Evolutionary conservation across 1,139 yeast species (phyloP).

Genomic region (Candida glucosophila): DNA sequence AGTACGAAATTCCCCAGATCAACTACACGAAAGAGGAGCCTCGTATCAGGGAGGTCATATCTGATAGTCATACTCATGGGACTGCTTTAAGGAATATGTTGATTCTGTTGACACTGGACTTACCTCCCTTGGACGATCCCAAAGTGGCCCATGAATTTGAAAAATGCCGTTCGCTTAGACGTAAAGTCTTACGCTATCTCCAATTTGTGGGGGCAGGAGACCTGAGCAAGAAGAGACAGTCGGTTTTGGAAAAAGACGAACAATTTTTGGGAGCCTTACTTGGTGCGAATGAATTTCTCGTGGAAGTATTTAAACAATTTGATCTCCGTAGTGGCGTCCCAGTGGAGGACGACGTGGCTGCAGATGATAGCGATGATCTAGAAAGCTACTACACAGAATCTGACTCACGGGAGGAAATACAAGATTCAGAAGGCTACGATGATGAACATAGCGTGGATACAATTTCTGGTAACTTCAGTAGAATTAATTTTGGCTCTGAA

Average conservation of each 20-base stretch:
- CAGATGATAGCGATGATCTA: constrained; percentile 14
- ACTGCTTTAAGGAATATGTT: constrained; percentile 65
- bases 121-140: constrained; percentile 53
- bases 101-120: constrained; percentile 42
- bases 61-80: constrained; percentile 70
- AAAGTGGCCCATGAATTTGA: constrained; percentile 57
- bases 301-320: constrained; percentile 58
- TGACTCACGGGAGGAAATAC: constrained; percentile 13
- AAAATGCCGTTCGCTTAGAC: constrained; percentile 66
- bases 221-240: constrained; percentile 18
- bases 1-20: constrained; percentile 58
- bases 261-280: constrained; percentile 80
- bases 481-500: too few relatives aligned
- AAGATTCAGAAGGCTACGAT: neutral
- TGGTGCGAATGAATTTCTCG: constrained; percentile 84
- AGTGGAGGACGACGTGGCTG: constrained; percentile 19
- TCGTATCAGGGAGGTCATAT: constrained; percentile 56
- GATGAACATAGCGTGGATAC: too few relatives aligned
- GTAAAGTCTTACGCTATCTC: constrained; percentile 69
- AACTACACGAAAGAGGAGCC: constrained; percentile 69
- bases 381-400: constrained; percentile 38
- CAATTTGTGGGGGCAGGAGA: constrained; percentile 65
- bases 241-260: constrained; percentile 41
- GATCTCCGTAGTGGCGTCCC: constrained; percentile 44
- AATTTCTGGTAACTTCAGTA: too few relatives aligned